A percentile compares a stretch with the other conserved stretches of the same genome.
Conservation (phyloP, 2,329 filamentous ascomycete species). For the Mycosphaerella arachidis region DNA sequence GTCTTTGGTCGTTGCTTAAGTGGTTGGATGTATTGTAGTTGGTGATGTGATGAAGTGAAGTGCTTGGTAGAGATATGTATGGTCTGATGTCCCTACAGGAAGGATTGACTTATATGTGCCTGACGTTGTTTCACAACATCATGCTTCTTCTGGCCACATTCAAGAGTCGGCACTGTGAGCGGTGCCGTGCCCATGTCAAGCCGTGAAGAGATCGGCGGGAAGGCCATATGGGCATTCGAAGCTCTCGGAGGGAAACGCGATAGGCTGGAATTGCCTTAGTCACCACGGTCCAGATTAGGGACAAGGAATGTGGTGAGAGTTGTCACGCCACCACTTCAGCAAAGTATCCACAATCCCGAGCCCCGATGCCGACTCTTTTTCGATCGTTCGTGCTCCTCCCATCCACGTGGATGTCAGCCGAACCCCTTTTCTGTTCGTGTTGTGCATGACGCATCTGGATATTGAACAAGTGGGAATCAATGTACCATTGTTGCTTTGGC, state of each 20-base stretch:
- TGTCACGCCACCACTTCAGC: constrained; percentile 7
- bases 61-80: not conserved
- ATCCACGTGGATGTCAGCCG: not conserved
- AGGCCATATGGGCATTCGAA: not conserved
- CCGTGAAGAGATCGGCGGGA: constrained; percentile 5
- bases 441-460: constrained; percentile 1
- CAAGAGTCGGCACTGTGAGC: constrained; percentile 2
- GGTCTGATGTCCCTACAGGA: constrained; percentile 5
- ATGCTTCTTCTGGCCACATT: not conserved
- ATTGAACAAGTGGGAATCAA: constrained; percentile 1
- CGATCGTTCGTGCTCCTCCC: not conserved
- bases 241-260: constrained; percentile 6
- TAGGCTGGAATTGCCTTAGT: constrained; percentile 3
- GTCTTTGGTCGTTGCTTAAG: not conserved
- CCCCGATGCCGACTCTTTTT: not conserved
- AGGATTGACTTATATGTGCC: constrained; percentile 2
- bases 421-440: not conserved
- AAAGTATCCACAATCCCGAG: not conserved
- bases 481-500: not conserved
- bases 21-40: not conserved
- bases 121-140: not conserved
- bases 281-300: not conserved
- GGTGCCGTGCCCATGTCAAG: not conserved
- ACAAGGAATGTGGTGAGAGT: constrained; percentile 12
- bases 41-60: not conserved